phyloP scores from a whole-genome alignment of 768 basidiomycete genomes.

The Tulasnella sp. region DNA sequence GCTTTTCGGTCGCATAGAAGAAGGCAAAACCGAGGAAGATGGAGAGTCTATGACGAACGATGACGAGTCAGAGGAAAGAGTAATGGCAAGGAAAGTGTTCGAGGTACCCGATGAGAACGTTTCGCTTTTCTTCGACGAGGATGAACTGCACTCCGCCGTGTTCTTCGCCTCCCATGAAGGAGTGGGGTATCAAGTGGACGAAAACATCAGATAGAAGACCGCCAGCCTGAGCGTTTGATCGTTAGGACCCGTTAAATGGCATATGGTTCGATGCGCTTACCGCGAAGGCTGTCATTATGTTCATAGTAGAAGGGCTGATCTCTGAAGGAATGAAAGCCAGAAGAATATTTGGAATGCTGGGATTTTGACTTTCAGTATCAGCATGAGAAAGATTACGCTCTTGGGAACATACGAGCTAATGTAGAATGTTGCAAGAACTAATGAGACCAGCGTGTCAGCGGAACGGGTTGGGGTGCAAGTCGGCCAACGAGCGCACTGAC shows the following conservation, averaged over 20 bases:
- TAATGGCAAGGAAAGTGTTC: neutral
- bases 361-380: neutral
- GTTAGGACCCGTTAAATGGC: slow-evolving; percentile 17
- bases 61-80: neutral
- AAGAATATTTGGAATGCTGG: slow-evolving; percentile 85
- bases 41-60: slow-evolving; percentile 39
- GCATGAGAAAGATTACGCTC: slow-evolving; percentile 18
- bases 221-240: slow-evolving; percentile 45
- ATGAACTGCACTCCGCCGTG: slow-evolving; percentile 61
- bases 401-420: slow-evolving; percentile 75
- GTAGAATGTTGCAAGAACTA: slow-evolving; percentile 85
- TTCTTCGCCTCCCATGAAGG: slow-evolving; percentile 82
- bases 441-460: slow-evolving; percentile 16
- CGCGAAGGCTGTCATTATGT: slow-evolving; percentile 91
- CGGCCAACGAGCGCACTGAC: slow-evolving; percentile 25
- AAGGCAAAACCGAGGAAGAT: slow-evolving; percentile 80
- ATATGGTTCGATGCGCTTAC: slow-evolving; percentile 34
- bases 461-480: neutral
- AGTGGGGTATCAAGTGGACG: slow-evolving; percentile 81
- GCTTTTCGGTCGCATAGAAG: slow-evolving; percentile 92
- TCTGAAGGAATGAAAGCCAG: slow-evolving; percentile 87
- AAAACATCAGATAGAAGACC: slow-evolving; percentile 90
- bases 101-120: slow-evolving; percentile 74
- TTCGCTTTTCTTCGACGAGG: slow-evolving; percentile 82
- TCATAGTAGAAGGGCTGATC: slow-evolving; percentile 73